Evolutionary conservation across 768 basidiomycete genomes (phyloP).

Genomic region (Pisolithus marmoratus): DNA sequence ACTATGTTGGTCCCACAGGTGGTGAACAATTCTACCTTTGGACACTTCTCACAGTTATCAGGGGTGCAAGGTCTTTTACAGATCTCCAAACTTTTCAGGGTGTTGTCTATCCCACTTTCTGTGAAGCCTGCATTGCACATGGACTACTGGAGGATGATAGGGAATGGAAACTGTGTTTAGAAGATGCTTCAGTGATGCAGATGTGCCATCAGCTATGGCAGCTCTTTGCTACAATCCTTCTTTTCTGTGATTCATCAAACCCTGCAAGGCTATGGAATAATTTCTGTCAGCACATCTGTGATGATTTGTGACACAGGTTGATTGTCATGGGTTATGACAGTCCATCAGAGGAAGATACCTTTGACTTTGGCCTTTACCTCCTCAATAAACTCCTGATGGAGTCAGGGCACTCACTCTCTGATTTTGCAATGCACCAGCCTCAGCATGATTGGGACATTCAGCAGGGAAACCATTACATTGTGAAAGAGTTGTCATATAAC

Average conservation of each 20-base stretch:
- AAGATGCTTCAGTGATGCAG: conserved; percentile 33
- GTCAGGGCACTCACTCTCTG: too few relatives aligned
- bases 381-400: too few relatives aligned
- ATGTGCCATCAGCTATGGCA: conserved; percentile 30
- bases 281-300: conserved; percentile 32
- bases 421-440: too few relatives aligned
- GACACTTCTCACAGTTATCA: too few relatives aligned
- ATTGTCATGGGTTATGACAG: conserved; percentile 1
- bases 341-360: conserved; percentile 27
- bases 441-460: too few relatives aligned
- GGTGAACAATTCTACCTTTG: too few relatives aligned
- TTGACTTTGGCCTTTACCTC: conserved; percentile 38
- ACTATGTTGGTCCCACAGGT: too few relatives aligned
- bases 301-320: conserved; percentile 31
- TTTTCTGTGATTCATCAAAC: conserved; percentile 23
- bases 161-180: conserved; percentile 40
- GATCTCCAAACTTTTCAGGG: conserved; percentile 24
- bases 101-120: conserved; percentile 24
- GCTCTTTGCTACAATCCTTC: conserved; percentile 38
- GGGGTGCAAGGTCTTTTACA: conserved; percentile 21
- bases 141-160: conserved; percentile 43
- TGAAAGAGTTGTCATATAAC: too few relatives aligned
- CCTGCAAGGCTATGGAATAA: conserved; percentile 33
- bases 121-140: conserved; percentile 33
- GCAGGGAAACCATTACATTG: too few relatives aligned